Percentiles rank a stretch among this genome's conserved stretches.
phyloP scores from a whole-genome alignment of 2,329 filamentous ascomycete species.

The Orbilia quercus region DNA sequence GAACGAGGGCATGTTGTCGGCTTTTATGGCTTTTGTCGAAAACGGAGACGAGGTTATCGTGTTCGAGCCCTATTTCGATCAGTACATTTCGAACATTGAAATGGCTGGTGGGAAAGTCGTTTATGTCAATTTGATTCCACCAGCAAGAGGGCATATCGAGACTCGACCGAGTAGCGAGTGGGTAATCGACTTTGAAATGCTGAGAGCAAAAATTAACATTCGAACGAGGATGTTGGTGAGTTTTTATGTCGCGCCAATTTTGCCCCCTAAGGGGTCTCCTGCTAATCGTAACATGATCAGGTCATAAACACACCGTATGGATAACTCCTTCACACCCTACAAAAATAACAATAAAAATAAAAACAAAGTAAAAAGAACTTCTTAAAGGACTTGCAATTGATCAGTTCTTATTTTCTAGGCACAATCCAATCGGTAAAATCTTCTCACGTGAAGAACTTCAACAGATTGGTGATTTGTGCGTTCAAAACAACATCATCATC shows the following conservation, averaged over 20 bases:
- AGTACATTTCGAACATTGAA: conserved; percentile 98
- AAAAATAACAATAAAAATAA: too few relatives aligned
- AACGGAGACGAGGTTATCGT: conserved; percentile 95
- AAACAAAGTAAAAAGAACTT: neutral
- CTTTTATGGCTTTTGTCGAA: conserved; percentile 98
- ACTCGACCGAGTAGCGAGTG: conserved; percentile 89
- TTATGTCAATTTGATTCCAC: conserved; percentile 94
- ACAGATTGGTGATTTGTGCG: conserved; percentile 85
- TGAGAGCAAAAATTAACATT: conserved; percentile 82
- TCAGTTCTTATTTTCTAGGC: conserved; percentile 62
- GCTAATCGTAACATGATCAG: conserved; percentile 58
- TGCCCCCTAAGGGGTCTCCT: too few relatives aligned
- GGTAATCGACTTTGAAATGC: conserved; percentile 83
- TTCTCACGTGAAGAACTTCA: conserved; percentile 85
- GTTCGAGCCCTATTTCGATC: conserved; percentile 98
- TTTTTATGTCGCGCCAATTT: neutral
- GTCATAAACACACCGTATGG: conserved; percentile 68
- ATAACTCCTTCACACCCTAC: neutral
- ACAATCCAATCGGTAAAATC: conserved; percentile 97
- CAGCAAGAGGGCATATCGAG: conserved; percentile 78
- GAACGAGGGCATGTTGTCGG: conserved; percentile 82
- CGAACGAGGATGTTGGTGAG: conserved; percentile 98
- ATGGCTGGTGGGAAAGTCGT: conserved; percentile 96
- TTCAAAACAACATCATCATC: conserved; percentile 94
- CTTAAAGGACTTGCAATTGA: conserved; percentile 18